Evolutionary conservation across 2,329 filamentous ascomycete species (phyloP).

Genomic region (Tolypocladium sp.): DNA sequence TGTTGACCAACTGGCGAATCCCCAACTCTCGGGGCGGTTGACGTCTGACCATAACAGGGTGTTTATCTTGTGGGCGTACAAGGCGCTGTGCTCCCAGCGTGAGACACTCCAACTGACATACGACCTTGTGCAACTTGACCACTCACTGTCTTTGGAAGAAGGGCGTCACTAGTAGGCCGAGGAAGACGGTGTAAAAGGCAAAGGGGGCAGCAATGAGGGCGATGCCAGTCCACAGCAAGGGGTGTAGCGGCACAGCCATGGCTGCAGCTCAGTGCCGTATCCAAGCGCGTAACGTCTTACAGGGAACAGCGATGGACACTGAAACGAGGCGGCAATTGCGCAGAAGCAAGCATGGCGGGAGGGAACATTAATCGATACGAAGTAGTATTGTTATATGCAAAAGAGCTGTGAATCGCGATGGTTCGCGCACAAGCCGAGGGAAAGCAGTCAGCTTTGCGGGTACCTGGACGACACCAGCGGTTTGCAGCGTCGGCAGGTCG

Average conservation of each 20-base stretch:
- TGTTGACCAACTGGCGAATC: slow-evolving; percentile 62
- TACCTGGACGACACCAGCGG: neutral
- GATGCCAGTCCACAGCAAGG: slow-evolving; percentile 30
- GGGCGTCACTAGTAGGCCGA: slow-evolving; percentile 58
- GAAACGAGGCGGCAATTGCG: neutral
- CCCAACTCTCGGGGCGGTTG: slow-evolving; percentile 70
- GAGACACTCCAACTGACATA: slow-evolving; percentile 1
- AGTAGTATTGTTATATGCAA: neutral
- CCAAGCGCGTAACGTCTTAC: neutral
- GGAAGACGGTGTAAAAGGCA: slow-evolving; percentile 55
- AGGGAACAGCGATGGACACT: neutral
- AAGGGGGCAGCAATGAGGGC: slow-evolving; percentile 50
- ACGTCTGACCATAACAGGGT: slow-evolving; percentile 64
- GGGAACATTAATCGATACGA: neutral
- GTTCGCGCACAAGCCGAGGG: too few species aligned
- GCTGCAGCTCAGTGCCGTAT: neutral
- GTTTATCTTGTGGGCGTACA: slow-evolving; percentile 78
- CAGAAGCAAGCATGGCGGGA: neutral
- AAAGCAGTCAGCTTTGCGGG: too few species aligned
- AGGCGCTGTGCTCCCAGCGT: slow-evolving; percentile 41
- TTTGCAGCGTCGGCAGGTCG: neutral
- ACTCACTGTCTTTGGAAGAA: slow-evolving; percentile 73
- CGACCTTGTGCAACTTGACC: neutral
- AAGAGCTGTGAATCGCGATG: neutral
- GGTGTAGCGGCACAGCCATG: slow-evolving; percentile 19